Evolutionary conservation across 352 stramenopile species (phyloP), one percentile per base, ranked within the genome.

Genomic region (Globisporangium viniferum): DNA sequence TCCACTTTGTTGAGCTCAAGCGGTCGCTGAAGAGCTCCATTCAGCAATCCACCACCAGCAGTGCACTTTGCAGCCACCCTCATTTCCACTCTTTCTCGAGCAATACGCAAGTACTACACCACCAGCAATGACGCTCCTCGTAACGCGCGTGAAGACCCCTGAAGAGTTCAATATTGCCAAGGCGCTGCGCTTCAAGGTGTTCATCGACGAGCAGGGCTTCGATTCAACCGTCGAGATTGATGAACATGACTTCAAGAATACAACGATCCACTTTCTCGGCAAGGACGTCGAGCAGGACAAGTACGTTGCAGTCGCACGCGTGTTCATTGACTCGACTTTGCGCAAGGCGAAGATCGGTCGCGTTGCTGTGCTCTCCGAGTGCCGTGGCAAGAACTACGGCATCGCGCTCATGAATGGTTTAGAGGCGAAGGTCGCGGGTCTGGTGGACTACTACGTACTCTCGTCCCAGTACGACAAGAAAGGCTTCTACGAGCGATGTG

Each of bases 401-500:
- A 31, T 31, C 29, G 29, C 29, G 29, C 29, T 31, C 29, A 31
- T 31, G 29, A 31, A 66, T 82, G 77, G 55, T 9, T 64, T 84
- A 8, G 81, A 90, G 59, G 31, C 65, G 22, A 22, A 68, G 14
- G 59, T 88, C 10, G 62, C 36, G 9, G 57, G 72, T 46, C 69
- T 76, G 27, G 74, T 73, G n/a, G 74, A 86, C 33, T 64, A 49
- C 35, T 78, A 84, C 35, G 69, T 72, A 46, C 72, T 91, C 3
- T 88, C 76, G 55, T 73, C 83, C 36, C 76, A 85, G 58, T 75
- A 77, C 44, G 70, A 75, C 72, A 86, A 85, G 70, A 80, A 82
- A 39, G 79, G 60, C 0, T 92, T 92, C 67, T 92, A 91, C 61
- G 77, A 82, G 56, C 88, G 86, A 63, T 91, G 84, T 41, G 84